Conservation (phyloP, 2,329 filamentous ascomycete species). For the Exophiala mesophila region DNA sequence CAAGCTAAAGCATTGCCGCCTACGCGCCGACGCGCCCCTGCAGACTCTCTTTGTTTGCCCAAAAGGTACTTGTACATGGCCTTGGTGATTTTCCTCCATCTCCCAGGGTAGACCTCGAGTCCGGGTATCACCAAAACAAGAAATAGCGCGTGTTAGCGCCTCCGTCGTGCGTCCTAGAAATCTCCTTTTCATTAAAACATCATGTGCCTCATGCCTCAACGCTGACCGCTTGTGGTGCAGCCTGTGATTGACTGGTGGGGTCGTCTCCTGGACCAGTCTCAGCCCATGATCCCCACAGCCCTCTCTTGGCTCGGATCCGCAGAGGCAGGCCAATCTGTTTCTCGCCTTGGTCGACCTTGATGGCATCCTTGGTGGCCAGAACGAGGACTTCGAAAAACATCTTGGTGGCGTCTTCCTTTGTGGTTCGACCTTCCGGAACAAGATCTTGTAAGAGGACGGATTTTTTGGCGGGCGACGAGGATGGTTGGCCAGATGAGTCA, state of each 20-base stretch:
- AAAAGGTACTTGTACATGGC: no score
- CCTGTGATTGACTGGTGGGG: slow-evolving; percentile 9
- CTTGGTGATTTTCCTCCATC: no score
- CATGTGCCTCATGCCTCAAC: slow-evolving; percentile 8
- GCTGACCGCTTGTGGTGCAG: slow-evolving; percentile 16
- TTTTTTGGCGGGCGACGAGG: slow-evolving; percentile 67
- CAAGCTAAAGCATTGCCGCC: no score
- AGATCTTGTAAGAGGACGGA: slow-evolving; percentile 87
- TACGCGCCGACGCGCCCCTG: no score
- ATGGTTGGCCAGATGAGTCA: slow-evolving; percentile 59
- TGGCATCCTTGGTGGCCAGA: slow-evolving; percentile 92
- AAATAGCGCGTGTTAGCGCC: no score
- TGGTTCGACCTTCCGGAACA: slow-evolving; percentile 74
- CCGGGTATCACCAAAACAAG: no score
- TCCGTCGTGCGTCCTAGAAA: no score
- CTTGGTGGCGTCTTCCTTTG: slow-evolving; percentile 88
- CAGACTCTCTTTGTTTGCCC: no score
- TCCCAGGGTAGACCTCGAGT: no score
- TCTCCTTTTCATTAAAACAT: no score
- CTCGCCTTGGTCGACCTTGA: slow-evolving; percentile 86
- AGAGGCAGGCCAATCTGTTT: slow-evolving; percentile 71
- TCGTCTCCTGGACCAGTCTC: slow-evolving; percentile 49
- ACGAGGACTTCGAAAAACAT: slow-evolving; percentile 99
- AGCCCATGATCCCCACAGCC: slow-evolving; percentile 96
- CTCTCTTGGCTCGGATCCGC: slow-evolving; percentile 80